Base-by-base conservation (phyloP, 1,284 basidiomycete species). In the Xanthoconium separans region DNA sequence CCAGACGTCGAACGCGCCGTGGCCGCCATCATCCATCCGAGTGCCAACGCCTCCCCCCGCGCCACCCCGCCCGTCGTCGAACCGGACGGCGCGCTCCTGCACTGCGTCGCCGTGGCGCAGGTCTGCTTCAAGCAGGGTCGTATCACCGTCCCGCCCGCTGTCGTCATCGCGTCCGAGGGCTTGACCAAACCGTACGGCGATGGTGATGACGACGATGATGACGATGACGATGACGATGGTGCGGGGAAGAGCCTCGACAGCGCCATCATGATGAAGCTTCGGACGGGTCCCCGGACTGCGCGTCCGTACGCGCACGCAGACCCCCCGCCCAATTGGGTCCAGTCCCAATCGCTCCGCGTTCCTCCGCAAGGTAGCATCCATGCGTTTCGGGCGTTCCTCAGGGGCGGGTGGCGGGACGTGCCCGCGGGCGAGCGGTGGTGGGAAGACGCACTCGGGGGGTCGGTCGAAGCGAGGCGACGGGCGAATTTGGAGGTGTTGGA, bases 81-180 rank as follows among this genome's bases (percentile, higher is more conserved):
- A 61, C 70, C 76, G 0, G 84, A 85, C 58, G 83, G 83, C 49
- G 76, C 78, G 6, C 75, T 80, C 15, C 72, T 93, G 6, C 82
- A 91, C 68, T 89, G 87, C 60, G 68, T 91, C 55, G 77, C 80
- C 37, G 75, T 93, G 46, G 84, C 84, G 36, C 81, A 84, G 58
- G 68, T 84, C 50, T 89, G 87, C 64, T 91, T 85, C 80, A 93
- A 93, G 70, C 70, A 81, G 41, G 87, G 85, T 0, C 78, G 90
- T 1, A 82, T 91, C 56, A 92, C 89, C 12, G 77, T 91, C 49
- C 91, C 91, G 5, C 91, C 91, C 11, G 74, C 73, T 3, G 58
- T 89, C 53, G 77, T 80, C 11, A 64, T 86, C 31, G 84, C 79
- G 1, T 61, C 70, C 4, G 81, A 84, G 52, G 85, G 85, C 0